These are phyloP conservation scores for Penicillium bialowiezense DNA, from an alignment of 495 filamentous ascomycete species.

Conservation along the genomic window DNA sequence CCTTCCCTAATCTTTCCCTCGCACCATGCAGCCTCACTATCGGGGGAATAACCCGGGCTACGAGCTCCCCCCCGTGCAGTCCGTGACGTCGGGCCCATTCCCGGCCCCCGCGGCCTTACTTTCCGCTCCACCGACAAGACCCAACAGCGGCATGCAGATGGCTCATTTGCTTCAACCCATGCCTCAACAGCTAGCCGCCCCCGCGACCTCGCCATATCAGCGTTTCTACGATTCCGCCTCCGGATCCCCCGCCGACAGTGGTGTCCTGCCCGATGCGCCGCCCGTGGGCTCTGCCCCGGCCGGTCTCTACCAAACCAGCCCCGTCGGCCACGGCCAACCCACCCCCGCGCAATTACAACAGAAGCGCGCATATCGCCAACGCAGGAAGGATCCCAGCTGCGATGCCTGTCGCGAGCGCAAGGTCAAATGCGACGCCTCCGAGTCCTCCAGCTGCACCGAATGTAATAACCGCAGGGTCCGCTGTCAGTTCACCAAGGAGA, in stretches of 20 bases:
- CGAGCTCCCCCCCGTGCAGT: conserved; percentile 41
- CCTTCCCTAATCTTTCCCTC: not conserved
- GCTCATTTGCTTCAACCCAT: conserved; percentile 44
- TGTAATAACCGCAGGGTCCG: conserved; percentile 93
- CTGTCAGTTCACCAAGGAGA: conserved; percentile 99
- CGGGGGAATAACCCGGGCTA: conserved; percentile 24
- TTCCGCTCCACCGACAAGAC: conserved; percentile 45
- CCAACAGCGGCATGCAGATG: conserved; percentile 44
- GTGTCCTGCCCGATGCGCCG: conserved; percentile 32
- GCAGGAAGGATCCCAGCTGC: conserved; percentile 95
- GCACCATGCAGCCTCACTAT: conserved; percentile 23
- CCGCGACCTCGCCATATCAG: conserved; percentile 33
- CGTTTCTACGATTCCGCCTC: conserved; percentile 45
- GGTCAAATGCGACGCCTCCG: conserved; percentile 98
- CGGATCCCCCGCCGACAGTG: conserved; percentile 39
- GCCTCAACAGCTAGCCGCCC: conserved; percentile 26
- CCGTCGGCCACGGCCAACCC: conserved; percentile 39
- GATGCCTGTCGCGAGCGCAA: conserved; percentile 97
- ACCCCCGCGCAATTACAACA: conserved; percentile 59
- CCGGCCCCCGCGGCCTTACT: conserved; percentile 32
- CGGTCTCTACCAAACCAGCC: conserved; percentile 44
- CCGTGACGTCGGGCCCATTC: conserved; percentile 38
- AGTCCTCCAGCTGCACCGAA: conserved; percentile 92
- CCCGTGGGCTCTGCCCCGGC: conserved; percentile 28
- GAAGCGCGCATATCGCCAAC: conserved; percentile 91